Base-by-base conservation (phyloP, 768 basidiomycete species). In the Panellus pusillus region DNA sequence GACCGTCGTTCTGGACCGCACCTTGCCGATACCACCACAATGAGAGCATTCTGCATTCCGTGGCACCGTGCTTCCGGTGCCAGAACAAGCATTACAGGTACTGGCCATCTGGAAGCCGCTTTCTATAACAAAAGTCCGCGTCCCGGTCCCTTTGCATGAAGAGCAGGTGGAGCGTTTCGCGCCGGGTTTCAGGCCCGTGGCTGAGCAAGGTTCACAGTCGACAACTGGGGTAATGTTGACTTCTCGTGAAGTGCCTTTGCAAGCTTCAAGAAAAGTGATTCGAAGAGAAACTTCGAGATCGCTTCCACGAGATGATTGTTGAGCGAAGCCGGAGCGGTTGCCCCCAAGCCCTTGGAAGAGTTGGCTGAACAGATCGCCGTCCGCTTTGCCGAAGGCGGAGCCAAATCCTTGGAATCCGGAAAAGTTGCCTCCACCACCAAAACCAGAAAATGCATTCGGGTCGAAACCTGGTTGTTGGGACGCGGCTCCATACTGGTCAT, bases 51-150 rank as follows among this genome's bases (percentile, higher is more conserved):
- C 81, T 47, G 86, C 80, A 39, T 81, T 84, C 24, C 82, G 83
- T 51, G 93, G 93, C 31, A 97, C 82, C 2, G 80, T 82, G 39
- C 82, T 83, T 20, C 97, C 97, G 27, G 80, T 77, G 9, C 97
- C 97, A 15, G 80, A 76, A 70, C 97, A 99, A 24, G 80, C 67
- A 49, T 78, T 76, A 72, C 97, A 99, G 28, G 93, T 93, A 57
- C 86, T 91, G 19, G 93, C 86, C 93, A 99, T 95, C 68, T 93
- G 91, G 82, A 99, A 98, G 15, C 97, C 97, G 67, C 80, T 87
- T 65, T 92, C 86, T 65, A 99, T 82, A 48, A 92, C 86, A 69
- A 91, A 98, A 15, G 93, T 91, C 68, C 86, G 83, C 32, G 87
- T 84, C 41, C 97, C 97, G 19, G 89, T 79, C 51, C 97, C 97